Conservation (phyloP, 352 stramenopile species). For the Saprolegnia parasitica region DNA sequence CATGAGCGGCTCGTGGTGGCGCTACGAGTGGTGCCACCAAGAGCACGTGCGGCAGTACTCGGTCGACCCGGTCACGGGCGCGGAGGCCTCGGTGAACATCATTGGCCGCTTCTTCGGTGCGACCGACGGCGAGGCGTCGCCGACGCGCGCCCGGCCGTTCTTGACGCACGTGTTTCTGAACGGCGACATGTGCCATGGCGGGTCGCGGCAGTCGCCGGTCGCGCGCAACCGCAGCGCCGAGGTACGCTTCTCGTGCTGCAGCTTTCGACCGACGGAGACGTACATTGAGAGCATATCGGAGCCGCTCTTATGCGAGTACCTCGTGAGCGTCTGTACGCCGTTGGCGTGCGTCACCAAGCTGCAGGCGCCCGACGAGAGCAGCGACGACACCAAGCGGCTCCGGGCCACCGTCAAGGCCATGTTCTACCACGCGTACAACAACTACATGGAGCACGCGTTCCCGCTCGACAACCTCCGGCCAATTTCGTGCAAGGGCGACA, state of each 20-base stretch:
- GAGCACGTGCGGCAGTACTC: slow-evolving; percentile 68
- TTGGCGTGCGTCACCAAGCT: slow-evolving; percentile 55
- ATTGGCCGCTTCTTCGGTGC: slow-evolving; percentile 8
- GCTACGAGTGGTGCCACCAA: slow-evolving; percentile 83
- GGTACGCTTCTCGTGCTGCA: slow-evolving; percentile 72
- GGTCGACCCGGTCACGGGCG: slow-evolving; percentile 9
- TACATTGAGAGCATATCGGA: slow-evolving; percentile 72
- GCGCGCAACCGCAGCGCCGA: slow-evolving; percentile 32
- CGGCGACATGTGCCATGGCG: slow-evolving; percentile 40
- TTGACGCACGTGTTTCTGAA: slow-evolving; percentile 47
- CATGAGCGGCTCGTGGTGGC: slow-evolving; percentile 61
- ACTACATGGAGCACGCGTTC: slow-evolving; percentile 79
- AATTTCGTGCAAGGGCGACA: slow-evolving; percentile 59
- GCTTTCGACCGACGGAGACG: slow-evolving; percentile 70
- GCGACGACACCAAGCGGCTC: slow-evolving; percentile 34
- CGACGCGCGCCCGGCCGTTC: slow-evolving; percentile 40
- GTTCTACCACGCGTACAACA: slow-evolving; percentile 87
- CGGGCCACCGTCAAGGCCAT: slow-evolving; percentile 72
- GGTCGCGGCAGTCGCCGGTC: slow-evolving; percentile 4
- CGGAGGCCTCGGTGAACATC: slow-evolving; percentile 16
- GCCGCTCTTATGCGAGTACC: slow-evolving; percentile 46
- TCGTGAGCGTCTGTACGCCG: slow-evolving; percentile 64
- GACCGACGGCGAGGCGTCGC: slow-evolving; percentile 15
- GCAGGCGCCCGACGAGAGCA: slow-evolving; percentile 52
- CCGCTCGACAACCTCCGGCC: slow-evolving; percentile 74